A percentile compares a stretch with the other conserved stretches of the same genome.
Conservation (phyloP, 2,329 filamentous ascomycete species). For the Colletotrichum trifolii region DNA sequence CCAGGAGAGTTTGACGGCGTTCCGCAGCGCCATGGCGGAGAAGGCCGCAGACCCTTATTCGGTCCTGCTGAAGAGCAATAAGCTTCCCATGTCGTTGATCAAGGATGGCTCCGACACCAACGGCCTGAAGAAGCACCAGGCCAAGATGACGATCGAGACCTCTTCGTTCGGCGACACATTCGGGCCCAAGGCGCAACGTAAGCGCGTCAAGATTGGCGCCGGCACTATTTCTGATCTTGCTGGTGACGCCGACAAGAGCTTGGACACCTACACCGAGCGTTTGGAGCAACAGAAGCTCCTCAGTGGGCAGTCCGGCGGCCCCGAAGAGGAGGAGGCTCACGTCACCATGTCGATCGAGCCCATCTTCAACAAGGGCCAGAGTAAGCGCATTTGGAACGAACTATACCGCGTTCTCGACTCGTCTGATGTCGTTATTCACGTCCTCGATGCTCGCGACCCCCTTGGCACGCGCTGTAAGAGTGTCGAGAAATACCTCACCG, state of each 20-base stretch:
- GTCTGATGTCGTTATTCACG: slow-evolving; percentile 95
- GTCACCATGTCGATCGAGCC: slow-evolving; percentile 79
- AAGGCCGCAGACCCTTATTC: slow-evolving; percentile 91
- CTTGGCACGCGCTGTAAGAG: slow-evolving; percentile 86
- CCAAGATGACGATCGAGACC: slow-evolving; percentile 92
- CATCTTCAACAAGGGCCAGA: slow-evolving; percentile 94
- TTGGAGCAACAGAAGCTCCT: slow-evolving; percentile 82
- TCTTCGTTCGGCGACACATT: slow-evolving; percentile 90
- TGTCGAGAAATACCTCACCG: slow-evolving; percentile 87
- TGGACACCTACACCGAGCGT: slow-evolving; percentile 84
- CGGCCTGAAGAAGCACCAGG: slow-evolving; percentile 89
- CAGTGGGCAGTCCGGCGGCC: slow-evolving; percentile 74
- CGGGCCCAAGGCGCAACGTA: slow-evolving; percentile 91
- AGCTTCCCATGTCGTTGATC: slow-evolving; percentile 95
- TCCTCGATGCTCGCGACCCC: slow-evolving; percentile 89
- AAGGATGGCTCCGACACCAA: slow-evolving; percentile 80
- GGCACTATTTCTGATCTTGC: slow-evolving; percentile 85
- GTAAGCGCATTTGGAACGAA: slow-evolving; percentile 97
- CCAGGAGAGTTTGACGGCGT: slow-evolving; percentile 86
- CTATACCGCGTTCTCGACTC: slow-evolving; percentile 95
- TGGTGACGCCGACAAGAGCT: slow-evolving; percentile 80
- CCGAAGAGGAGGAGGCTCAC: slow-evolving; percentile 58
- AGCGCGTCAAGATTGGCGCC: slow-evolving; percentile 89
- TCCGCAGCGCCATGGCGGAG: slow-evolving; percentile 92
- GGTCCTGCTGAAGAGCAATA: slow-evolving; percentile 96